A percentile compares a stretch with the other conserved stretches of the same genome.
phyloP scores from a whole-genome alignment of 1,284 basidiomycete genomes.

The Sanghuangporus baumii region DNA sequence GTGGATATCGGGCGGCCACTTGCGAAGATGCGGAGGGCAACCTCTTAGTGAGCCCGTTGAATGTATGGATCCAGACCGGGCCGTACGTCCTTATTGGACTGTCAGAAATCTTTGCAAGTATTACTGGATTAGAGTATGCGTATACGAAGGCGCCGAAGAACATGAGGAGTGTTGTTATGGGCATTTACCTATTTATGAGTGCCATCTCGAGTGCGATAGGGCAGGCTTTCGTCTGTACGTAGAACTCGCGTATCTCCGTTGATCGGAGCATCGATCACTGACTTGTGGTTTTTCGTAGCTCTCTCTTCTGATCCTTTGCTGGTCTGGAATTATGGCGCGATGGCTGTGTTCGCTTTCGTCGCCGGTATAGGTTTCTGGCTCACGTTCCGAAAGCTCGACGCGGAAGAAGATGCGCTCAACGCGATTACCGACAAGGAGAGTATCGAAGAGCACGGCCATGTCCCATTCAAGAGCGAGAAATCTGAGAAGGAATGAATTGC shows the following conservation, averaged over 20 bases:
- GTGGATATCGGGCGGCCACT: constrained; percentile 48
- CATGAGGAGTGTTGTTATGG: constrained; percentile 80
- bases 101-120: constrained; percentile 79
- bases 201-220: constrained; percentile 60
- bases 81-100: constrained; percentile 61
- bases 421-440: constrained; percentile 15
- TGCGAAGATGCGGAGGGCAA: constrained; percentile 39
- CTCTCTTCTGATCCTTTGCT: constrained; percentile 41
- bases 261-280: neutral
- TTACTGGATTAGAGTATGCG: constrained; percentile 83
- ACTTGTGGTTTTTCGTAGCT: neutral
- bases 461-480: neutral
- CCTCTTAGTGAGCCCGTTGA: neutral
- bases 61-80: constrained; percentile 16
- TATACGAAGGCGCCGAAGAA: constrained; percentile 81
- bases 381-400: constrained; percentile 53
- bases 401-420: constrained; percentile 59
- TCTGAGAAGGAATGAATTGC: neutral
- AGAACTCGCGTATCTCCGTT: neutral
- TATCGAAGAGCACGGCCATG: neutral
- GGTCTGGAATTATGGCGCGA: constrained; percentile 47
- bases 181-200: constrained; percentile 63
- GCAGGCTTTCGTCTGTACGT: constrained; percentile 46
- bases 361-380: constrained; percentile 57
- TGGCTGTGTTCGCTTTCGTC: constrained; percentile 34